A percentile compares a stretch with the other conserved stretches of the same genome.
Conservation (phyloP, 495 filamentous ascomycete species). For the Penicillium nucicola region DNA sequence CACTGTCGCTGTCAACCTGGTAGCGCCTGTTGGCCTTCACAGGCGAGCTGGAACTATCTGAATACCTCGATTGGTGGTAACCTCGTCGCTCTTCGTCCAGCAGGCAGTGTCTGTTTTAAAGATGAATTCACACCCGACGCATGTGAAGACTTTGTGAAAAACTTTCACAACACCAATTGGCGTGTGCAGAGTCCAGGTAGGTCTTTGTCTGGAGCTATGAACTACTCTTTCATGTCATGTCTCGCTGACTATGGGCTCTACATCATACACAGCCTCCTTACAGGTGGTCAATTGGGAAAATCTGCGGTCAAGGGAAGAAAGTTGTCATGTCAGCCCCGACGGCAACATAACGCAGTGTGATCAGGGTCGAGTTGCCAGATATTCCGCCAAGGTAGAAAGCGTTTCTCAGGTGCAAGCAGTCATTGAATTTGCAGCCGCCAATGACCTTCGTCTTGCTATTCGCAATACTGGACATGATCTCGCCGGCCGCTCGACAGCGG, state of each 20-base stretch:
- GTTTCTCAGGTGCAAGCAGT: constrained; percentile 35
- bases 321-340: background rate
- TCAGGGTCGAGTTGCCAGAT: constrained; percentile 13
- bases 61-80: background rate
- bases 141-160: background rate
- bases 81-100: background rate
- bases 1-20: background rate
- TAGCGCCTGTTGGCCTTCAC: background rate
- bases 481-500: constrained; percentile 45
- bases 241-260: background rate
- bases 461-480: constrained; percentile 60
- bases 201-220: background rate
- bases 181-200: background rate
- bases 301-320: background rate
- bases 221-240: background rate
- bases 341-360: background rate
- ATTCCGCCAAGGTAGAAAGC: constrained; percentile 6
- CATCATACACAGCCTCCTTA: background rate
- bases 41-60: background rate
- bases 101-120: background rate
- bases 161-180: background rate
- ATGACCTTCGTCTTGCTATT: constrained; percentile 51
- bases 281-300: background rate
- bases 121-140: background rate
- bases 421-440: constrained; percentile 41